Evolutionary conservation across 306 rosid species (phyloP).

Genomic region (Rosa lucieae): DNA sequence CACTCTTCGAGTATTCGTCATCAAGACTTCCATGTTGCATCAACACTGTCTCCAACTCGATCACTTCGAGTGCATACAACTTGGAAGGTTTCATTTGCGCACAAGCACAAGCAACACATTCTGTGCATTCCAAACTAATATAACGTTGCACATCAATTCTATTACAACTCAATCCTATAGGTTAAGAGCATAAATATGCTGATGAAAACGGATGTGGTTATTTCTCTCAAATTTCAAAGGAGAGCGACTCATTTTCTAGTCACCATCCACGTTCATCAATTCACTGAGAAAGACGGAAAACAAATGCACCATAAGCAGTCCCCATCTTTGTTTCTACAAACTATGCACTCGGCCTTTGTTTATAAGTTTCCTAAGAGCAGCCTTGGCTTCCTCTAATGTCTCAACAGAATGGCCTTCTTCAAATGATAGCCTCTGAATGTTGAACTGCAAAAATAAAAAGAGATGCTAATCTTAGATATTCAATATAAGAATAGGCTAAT

Average conservation of each 20-base stretch:
- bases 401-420: constrained; percentile 88
- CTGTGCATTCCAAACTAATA: neutral
- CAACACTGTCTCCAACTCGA: neutral
- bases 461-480: neutral
- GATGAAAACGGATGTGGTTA: neutral
- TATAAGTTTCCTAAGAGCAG: constrained; percentile 80
- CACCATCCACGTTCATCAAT: constrained; percentile 13
- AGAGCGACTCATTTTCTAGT: neutral
- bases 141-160: constrained; percentile 1
- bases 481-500: neutral
- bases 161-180: constrained; percentile 5
- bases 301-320: constrained; percentile 1
- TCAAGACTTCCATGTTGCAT: neutral
- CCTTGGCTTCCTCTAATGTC: constrained; percentile 92
- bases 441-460: constrained; percentile 59
- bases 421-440: constrained; percentile 88
- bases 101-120: neutral
- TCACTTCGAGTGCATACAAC: neutral
- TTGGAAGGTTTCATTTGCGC: neutral
- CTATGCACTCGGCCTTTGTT: constrained; percentile 67
- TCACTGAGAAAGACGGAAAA: constrained; percentile 4
- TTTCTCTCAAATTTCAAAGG: neutral
- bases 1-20: neutral
- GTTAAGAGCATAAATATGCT: neutral
- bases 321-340: constrained; percentile 46